These are phyloP conservation scores for Russula sp. DNA, from an alignment of 768 basidiomycete species.

Conservation along the genomic window DNA sequence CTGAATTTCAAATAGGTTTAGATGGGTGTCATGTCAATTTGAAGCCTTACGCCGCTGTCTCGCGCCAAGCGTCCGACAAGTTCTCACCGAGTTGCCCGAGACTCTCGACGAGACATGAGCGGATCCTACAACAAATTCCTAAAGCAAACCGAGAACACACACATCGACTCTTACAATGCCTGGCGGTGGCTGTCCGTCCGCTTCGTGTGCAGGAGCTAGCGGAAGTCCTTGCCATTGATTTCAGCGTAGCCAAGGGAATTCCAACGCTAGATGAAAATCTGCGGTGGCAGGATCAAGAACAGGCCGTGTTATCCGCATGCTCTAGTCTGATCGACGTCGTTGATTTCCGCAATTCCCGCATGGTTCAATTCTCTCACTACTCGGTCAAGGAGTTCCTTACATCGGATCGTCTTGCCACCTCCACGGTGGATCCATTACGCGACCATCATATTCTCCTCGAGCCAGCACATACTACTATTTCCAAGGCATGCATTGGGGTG, in stretches of 20 bases:
- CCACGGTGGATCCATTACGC: background rate
- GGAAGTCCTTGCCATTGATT: slow-evolving; percentile 1
- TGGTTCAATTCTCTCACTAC: background rate
- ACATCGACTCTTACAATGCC: slow-evolving; percentile 1
- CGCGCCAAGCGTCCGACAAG: background rate
- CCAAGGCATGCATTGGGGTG: background rate
- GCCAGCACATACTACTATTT: slow-evolving; percentile 1
- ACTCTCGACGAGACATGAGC: slow-evolving; percentile 3
- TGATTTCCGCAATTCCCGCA: background rate
- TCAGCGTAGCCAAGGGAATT: background rate
- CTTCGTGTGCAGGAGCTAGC: background rate
- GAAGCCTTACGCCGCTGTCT: background rate
- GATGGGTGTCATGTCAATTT: background rate
- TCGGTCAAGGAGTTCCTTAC: background rate
- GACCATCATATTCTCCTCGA: background rate
- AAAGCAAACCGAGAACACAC: background rate
- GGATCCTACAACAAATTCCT: background rate
- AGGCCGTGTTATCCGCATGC: background rate
- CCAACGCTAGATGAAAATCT: background rate
- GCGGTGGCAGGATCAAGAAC: slow-evolving; percentile 1
- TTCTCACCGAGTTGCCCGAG: background rate
- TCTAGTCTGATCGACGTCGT: background rate
- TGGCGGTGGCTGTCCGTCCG: background rate
- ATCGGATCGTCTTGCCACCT: background rate
- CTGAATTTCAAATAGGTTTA: background rate